Conservation (phyloP, 495 filamentous ascomycete genomes). For the Talaromyces liani region DNA sequence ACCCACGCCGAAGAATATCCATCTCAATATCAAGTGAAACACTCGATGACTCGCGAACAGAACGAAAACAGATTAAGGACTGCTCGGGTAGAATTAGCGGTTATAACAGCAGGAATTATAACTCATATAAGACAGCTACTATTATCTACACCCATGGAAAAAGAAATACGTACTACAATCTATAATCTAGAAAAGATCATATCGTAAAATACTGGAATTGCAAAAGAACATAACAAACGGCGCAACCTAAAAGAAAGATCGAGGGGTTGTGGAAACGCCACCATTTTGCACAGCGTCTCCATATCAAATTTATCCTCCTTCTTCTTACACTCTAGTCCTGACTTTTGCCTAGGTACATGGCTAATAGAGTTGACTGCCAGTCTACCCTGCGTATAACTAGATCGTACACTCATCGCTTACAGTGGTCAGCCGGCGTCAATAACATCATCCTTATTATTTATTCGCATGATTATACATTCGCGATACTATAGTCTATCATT, state of each 20-base stretch:
- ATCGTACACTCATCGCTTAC: background rate
- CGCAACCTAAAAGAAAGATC: background rate
- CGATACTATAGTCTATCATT: background rate
- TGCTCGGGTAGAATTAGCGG: background rate
- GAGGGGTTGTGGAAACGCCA: background rate
- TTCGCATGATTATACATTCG: background rate
- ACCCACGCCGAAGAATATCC: background rate
- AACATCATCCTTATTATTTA: background rate
- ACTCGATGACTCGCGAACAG: background rate
- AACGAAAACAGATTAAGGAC: constrained; percentile 1
- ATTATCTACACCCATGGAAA: background rate
- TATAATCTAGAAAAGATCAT: background rate
- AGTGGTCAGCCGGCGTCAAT: background rate
- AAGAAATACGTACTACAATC: background rate
- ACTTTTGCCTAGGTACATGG: background rate
- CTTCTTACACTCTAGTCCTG: background rate
- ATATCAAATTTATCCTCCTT: background rate
- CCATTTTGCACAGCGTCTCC: background rate
- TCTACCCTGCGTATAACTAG: background rate
- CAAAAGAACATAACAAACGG: background rate
- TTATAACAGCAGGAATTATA: constrained; percentile 1
- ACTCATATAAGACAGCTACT: background rate
- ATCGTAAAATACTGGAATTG: background rate
- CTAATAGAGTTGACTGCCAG: too few relatives aligned
- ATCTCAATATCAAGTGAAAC: background rate